Conservation (phyloP, 2,329 filamentous ascomycete species). For the Thielaviopsis ethacetica region DNA sequence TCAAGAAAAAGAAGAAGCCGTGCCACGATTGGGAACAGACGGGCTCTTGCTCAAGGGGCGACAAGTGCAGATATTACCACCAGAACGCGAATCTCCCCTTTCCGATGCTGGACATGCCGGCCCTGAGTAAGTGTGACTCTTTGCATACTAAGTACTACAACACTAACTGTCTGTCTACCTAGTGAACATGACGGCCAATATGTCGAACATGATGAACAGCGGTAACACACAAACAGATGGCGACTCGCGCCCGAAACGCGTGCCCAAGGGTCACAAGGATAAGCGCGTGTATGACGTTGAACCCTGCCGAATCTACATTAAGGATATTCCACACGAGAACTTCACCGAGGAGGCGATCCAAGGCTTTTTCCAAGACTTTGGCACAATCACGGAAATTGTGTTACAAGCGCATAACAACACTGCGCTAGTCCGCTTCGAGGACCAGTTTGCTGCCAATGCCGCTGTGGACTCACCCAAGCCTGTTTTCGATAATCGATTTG, state of each 20-base stretch:
- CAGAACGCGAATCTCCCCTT: not conserved
- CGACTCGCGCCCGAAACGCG: too few relatives aligned
- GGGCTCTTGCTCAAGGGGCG: constrained; percentile 2
- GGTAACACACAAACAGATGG: constrained; percentile 22
- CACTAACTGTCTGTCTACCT: too few relatives aligned
- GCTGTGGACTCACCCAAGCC: constrained; percentile 65
- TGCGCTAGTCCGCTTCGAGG: constrained; percentile 53
- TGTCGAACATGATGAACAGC: too few relatives aligned
- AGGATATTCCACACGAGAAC: constrained; percentile 59
- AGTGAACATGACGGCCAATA: too few relatives aligned
- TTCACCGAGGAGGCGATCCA: constrained; percentile 49
- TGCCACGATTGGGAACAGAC: constrained; percentile 8
- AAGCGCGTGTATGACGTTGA: constrained; percentile 45
- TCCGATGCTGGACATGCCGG: not conserved
- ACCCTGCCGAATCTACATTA: constrained; percentile 56
- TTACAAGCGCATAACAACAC: constrained; percentile 51
- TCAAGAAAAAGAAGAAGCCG: constrained; percentile 7
- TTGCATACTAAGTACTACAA: too few relatives aligned
- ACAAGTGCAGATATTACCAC: constrained; percentile 5
- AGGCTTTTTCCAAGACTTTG: constrained; percentile 57
- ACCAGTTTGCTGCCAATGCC: constrained; percentile 47
- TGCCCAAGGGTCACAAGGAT: constrained; percentile 23
- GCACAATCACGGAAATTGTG: constrained; percentile 43
- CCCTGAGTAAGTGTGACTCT: constrained; percentile 5
- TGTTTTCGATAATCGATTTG: constrained; percentile 73